phyloP scores from a whole-genome alignment of 148 eudicot genomes.

The Euryodendron excelsum region DNA sequence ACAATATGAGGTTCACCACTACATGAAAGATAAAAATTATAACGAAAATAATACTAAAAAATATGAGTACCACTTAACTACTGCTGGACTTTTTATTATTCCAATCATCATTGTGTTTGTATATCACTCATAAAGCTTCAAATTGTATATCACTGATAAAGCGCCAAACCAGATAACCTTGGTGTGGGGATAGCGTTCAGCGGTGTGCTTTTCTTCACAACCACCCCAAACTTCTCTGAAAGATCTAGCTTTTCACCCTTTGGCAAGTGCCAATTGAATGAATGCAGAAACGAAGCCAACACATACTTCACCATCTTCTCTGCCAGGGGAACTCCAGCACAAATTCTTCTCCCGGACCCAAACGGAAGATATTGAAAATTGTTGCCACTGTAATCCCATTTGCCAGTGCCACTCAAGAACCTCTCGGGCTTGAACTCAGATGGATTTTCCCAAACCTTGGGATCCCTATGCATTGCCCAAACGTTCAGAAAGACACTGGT shows the following conservation, averaged over 20 bases:
- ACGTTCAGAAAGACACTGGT: conserved; percentile 22
- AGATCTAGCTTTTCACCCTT: conserved; percentile 28
- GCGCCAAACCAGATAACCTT: conserved; percentile 11
- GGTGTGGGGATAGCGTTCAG: conserved; percentile 26
- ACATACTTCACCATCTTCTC: conserved; percentile 27
- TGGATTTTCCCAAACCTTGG: conserved; percentile 16
- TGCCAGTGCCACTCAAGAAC: conserved; percentile 17
- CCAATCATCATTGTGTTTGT: too few relatives aligned
- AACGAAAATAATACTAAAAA: too few relatives aligned
- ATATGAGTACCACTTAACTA: too few relatives aligned
- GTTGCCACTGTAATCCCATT: conserved; percentile 30
- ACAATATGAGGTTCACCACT: too few relatives aligned
- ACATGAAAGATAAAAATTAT: too few relatives aligned
- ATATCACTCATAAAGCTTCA: too few relatives aligned
- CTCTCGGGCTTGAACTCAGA: conserved; percentile 27
- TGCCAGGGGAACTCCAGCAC: conserved; percentile 35
- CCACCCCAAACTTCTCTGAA: conserved; percentile 36
- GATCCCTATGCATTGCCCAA: conserved; percentile 35
- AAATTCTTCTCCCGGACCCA: conserved; percentile 49
- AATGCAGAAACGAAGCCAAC: conserved; percentile 39
- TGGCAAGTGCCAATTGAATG: conserved; percentile 36
- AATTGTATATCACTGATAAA: background rate
- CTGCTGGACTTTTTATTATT: too few relatives aligned
- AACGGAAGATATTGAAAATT: conserved; percentile 41
- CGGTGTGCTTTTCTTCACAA: conserved; percentile 29